Evolutionary conservation across 148 eudicot genomes (phyloP).

Genomic region (Selenicereus undatus): DNA sequence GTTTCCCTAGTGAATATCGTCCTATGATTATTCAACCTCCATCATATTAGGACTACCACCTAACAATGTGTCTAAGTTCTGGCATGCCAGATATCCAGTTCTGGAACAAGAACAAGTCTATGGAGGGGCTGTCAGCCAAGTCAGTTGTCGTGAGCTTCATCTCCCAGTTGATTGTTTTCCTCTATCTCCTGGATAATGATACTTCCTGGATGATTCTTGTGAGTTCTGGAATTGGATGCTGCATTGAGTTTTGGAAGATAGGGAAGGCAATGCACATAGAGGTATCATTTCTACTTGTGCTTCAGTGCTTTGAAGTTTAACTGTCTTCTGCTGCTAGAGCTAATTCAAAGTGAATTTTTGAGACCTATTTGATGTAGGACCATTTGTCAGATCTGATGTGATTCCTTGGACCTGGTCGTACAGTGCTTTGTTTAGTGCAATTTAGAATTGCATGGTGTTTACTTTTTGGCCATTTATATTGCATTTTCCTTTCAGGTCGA

Average conservation of each 20-base stretch:
- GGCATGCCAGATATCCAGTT: constrained; percentile 76
- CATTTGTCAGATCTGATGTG: too few relatives aligned
- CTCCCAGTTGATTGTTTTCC: constrained; percentile 80
- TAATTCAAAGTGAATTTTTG: background rate
- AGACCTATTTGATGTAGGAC: too few relatives aligned
- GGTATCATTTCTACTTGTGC: constrained; percentile 38
- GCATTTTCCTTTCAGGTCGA: constrained; percentile 55
- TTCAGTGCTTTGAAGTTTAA: background rate
- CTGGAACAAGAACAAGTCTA: constrained; percentile 98
- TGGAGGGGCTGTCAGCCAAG: constrained; percentile 97
- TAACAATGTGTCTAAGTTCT: constrained; percentile 12
- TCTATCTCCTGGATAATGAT: constrained; percentile 90
- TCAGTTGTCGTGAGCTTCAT: constrained; percentile 83
- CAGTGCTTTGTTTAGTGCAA: background rate
- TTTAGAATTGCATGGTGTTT: background rate
- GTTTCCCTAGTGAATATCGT: constrained; percentile 2
- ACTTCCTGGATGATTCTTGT: constrained; percentile 98
- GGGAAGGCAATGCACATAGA: constrained; percentile 99
- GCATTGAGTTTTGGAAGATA: constrained; percentile 98
- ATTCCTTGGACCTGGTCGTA: too few relatives aligned
- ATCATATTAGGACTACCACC: background rate
- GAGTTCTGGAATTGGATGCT: constrained; percentile 92
- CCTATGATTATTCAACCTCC: background rate
- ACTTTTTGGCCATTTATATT: background rate
- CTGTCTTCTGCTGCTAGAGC: background rate